Evolutionary conservation across 164 flowering plant species (phyloP).

Genomic region (Kingdonia uniflora): DNA sequence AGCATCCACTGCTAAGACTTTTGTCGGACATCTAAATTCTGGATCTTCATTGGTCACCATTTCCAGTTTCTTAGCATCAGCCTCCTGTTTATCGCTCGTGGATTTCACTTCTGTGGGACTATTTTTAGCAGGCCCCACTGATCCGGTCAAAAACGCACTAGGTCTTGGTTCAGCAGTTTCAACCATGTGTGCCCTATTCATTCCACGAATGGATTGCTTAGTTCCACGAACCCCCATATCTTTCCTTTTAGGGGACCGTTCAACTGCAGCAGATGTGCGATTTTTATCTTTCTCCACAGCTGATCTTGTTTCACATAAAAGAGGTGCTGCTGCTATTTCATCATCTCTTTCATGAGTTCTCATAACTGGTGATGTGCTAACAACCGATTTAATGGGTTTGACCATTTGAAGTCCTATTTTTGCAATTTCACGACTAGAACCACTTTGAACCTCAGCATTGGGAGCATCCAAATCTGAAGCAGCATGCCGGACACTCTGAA

Average conservation of each 20-base stretch:
- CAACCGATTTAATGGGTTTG: slow-evolving; percentile 7
- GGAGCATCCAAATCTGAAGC: slow-evolving; percentile 7
- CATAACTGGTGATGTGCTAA: slow-evolving; percentile 5
- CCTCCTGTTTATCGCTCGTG: slow-evolving; percentile 2
- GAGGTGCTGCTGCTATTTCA: slow-evolving; percentile 3
- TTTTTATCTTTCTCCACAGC: slow-evolving; percentile 14
- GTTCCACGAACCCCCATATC: slow-evolving; percentile 2
- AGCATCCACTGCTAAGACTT: slow-evolving; percentile 1
- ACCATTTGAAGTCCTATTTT: slow-evolving; percentile 4
- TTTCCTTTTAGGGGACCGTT: slow-evolving; percentile 14
- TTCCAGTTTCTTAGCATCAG: slow-evolving; percentile 2
- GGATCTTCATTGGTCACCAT: background rate
- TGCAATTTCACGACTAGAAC: background rate
- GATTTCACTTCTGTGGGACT: background rate
- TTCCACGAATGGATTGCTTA: background rate
- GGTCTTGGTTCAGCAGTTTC: background rate
- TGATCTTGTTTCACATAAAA: slow-evolving; percentile 11
- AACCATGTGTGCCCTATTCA: background rate
- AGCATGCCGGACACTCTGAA: background rate
- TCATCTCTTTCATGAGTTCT: slow-evolving; percentile 9
- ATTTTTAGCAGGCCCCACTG: background rate
- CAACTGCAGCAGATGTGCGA: slow-evolving; percentile 10
- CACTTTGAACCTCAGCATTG: background rate
- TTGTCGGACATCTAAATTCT: background rate
- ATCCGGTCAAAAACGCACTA: slow-evolving; percentile 1